phyloP scores from a whole-genome alignment of 2,329 filamentous ascomycete species.

The Thermochaetoides dissita region DNA sequence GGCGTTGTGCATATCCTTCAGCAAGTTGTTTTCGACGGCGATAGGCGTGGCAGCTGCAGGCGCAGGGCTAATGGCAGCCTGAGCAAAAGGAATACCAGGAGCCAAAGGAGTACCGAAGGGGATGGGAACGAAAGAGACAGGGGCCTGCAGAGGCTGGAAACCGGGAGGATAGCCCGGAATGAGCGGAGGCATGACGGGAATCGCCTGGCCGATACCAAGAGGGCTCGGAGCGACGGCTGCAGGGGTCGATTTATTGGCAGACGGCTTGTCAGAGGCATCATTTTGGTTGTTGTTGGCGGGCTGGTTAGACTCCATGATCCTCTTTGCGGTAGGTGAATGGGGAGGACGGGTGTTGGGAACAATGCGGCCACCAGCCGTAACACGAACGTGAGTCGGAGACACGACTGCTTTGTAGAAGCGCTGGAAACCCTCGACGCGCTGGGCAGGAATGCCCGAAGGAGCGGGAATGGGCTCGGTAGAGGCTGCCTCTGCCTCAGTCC shows the following conservation, averaged over 20 bases:
- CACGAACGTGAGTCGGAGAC: constrained; percentile 52
- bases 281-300: constrained; percentile 14
- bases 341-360: constrained; percentile 48
- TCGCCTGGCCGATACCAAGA: constrained; percentile 7
- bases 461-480: constrained; percentile 36
- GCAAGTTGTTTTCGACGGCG: constrained; percentile 1
- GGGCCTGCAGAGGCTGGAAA: constrained; percentile 19
- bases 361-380: constrained; percentile 53
- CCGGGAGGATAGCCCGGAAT: constrained; percentile 17
- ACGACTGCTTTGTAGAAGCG: constrained; percentile 55
- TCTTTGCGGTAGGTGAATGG: constrained; percentile 38
- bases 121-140: constrained; percentile 27
- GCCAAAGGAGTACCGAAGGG: constrained; percentile 26
- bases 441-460: constrained; percentile 36
- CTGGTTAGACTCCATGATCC: constrained; percentile 26
- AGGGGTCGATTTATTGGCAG: constrained; percentile 6
- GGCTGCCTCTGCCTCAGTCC: constrained; percentile 29
- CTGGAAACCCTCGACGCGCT: constrained; percentile 52
- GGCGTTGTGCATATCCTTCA: constrained; percentile 17
- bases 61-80: constrained; percentile 6
- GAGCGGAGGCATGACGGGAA: constrained; percentile 17
- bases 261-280: constrained; percentile 6
- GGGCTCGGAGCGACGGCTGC: not conserved
- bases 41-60: constrained; percentile 2
- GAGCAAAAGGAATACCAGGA: constrained; percentile 15